Percentiles rank a stretch among this genome's conserved stretches.
These are phyloP conservation scores for Hymenoscyphus occultus DNA, from an alignment of 2,329 filamentous ascomycete genomes.

Conservation along the genomic window DNA sequence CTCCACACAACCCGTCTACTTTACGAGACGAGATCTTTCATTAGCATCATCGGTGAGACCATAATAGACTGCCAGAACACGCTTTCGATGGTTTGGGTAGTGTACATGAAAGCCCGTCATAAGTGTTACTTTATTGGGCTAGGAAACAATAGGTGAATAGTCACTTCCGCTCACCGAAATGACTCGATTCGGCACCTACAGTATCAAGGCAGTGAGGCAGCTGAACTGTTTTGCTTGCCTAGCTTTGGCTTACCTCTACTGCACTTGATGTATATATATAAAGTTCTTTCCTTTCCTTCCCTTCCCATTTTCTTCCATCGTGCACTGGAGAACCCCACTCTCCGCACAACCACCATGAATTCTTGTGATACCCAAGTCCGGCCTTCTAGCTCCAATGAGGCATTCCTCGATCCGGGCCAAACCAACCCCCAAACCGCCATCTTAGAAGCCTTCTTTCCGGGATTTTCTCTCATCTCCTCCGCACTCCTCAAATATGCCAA, in stretches of 20 bases:
- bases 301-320: not conserved
- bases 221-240: not conserved
- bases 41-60: not conserved
- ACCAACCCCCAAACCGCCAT: constrained; percentile 37
- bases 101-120: not conserved
- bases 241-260: not conserved
- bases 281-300: not conserved
- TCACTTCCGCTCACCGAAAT: not conserved
- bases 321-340: not conserved
- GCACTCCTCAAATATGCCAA: constrained; percentile 54
- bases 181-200: not conserved
- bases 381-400: constrained; percentile 2
- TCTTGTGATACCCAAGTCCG: constrained; percentile 10
- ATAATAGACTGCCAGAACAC: not conserved
- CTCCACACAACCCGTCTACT: not conserved
- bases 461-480: constrained; percentile 57
- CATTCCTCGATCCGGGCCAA: not conserved
- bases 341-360: constrained; percentile 9
- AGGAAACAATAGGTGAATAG: not conserved
- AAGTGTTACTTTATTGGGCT: not conserved
- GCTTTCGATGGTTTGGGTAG: not conserved
- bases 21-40: not conserved
- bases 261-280: not conserved
- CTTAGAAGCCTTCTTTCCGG: constrained; percentile 64
- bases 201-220: not conserved